These are phyloP conservation scores for Boehmeria nivea DNA, from an alignment of 306 rosid genomes.

Conservation along the genomic window DNA sequence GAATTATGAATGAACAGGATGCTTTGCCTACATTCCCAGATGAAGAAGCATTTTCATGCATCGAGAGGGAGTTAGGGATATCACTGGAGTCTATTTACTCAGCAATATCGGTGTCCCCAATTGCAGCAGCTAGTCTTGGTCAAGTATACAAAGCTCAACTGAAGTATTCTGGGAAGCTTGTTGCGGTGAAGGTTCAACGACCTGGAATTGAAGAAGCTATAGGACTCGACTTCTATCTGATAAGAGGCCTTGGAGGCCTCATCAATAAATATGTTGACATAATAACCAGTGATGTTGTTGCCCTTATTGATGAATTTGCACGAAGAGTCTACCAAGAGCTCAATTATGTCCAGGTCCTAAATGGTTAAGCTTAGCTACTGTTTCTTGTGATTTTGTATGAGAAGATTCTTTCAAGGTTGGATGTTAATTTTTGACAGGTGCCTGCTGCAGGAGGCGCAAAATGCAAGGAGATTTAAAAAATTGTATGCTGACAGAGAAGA, in stretches of 20 bases:
- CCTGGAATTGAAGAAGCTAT: conserved; percentile 88
- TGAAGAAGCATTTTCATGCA: conserved; percentile 75
- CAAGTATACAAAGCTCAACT: conserved; percentile 89
- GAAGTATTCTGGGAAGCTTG: conserved; percentile 55
- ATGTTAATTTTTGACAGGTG: conserved; percentile 86
- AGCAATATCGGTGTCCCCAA: conserved; percentile 58
- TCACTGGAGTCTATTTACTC: conserved; percentile 73
- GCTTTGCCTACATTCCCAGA: conserved; percentile 85
- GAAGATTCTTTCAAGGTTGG: conserved; percentile 46
- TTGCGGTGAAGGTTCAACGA: conserved; percentile 95
- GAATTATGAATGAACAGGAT: conserved; percentile 52
- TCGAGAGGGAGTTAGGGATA: conserved; percentile 71
- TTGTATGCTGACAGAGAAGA: conserved; percentile 92
- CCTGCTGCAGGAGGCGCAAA: conserved; percentile 89
- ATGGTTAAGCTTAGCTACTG: conserved; percentile 15
- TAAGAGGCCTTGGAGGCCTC: conserved; percentile 67
- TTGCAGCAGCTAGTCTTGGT: conserved; percentile 98
- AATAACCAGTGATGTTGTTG: conserved; percentile 79
- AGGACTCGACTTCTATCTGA: conserved; percentile 84
- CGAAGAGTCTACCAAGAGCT: conserved; percentile 92
- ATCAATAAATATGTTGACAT: conserved; percentile 74
- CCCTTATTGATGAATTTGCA: conserved; percentile 87
- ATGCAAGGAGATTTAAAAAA: conserved; percentile 81
- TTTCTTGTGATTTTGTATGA: background rate
- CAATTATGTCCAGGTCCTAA: conserved; percentile 87